Percentiles rank a stretch among this genome's conserved stretches.
Evolutionary conservation across 805 yeast species (phyloP).

Genomic region (Yamadazyma ubonensis): DNA sequence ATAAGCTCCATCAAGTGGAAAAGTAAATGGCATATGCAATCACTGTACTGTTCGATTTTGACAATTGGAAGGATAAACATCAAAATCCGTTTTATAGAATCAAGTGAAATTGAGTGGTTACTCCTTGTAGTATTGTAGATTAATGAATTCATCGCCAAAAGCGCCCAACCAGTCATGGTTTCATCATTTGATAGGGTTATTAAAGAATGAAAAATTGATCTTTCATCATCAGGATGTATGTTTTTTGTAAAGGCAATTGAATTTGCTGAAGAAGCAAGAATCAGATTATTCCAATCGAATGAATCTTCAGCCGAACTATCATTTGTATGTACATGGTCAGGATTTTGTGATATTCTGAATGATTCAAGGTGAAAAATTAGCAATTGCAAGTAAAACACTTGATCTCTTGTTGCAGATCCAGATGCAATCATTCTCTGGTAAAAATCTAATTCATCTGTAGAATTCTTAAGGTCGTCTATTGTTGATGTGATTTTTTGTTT

Average conservation of each 20-base stretch:
- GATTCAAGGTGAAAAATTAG: conserved; percentile 20
- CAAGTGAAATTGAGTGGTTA: background rate
- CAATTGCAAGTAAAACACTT: conserved; percentile 18
- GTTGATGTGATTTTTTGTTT: conserved; percentile 1
- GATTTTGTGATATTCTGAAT: background rate
- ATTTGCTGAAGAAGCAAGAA: too few relatives aligned
- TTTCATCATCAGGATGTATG: background rate
- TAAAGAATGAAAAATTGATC: background rate
- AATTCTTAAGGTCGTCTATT: conserved; percentile 6
- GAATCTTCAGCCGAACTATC: background rate
- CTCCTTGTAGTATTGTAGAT: conserved; percentile 2
- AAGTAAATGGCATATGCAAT: conserved; percentile 4
- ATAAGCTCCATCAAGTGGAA: conserved; percentile 7
- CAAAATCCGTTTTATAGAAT: conserved; percentile 2
- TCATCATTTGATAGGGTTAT: conserved; percentile 4
- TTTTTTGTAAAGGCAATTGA: too few relatives aligned
- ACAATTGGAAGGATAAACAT: conserved; percentile 10
- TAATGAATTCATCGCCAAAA: conserved; percentile 12
- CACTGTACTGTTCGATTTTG: conserved; percentile 7
- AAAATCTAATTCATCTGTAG: conserved; percentile 24
- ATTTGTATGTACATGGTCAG: too few relatives aligned
- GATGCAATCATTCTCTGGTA: conserved; percentile 23
- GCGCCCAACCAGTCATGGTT: conserved; percentile 8
- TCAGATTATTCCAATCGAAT: background rate
- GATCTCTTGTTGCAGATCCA: conserved; percentile 12